Evolutionary conservation across 192 early-diverging fungal genomes (phyloP), one percentile per base, ranked within the genome.

Genomic region (Chytriomyces sp.): DNA sequence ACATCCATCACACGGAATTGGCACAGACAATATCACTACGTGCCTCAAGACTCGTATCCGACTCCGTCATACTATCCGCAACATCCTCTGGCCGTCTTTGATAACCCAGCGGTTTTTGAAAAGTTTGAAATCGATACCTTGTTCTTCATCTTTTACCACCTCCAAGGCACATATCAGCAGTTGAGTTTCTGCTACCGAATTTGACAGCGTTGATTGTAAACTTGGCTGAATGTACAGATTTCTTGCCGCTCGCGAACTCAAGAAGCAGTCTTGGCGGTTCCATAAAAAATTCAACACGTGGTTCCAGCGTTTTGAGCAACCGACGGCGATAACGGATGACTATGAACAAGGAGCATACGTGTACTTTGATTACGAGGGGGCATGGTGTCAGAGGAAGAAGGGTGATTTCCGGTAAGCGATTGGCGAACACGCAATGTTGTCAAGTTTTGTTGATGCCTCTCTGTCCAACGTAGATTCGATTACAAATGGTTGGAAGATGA

Each of bases 241-340:
- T 74, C 77, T 98, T 65, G 97, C 97, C 19, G 96, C 95, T 22
- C 84, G 92, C 52, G 97, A 99, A 80, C 83, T 99, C 54, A 98
- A 98, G 76, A 90, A 93, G 72, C 96, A 97, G 66, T 93, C 91
- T 28, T 99, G 97, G 97, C 86, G 97, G 55, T 99, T 97, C 81
- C 97, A 99, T 78, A 99, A 96, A 85, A 94, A 97, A 85, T 97
- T 94, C 70, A 79, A 91, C 58, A 98, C 97, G 52, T 99, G 97
- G 97, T 99, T 99, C 83, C 97, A 99, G 80, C 89, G 97, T 19
- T 94, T 92, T 75, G 94, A 98, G 71, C 95, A 99, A 81, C 97
- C 97, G 44, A 92, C 91, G 77, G 88, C 88, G 12, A 96, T 97
- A 55, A 99, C 93, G 19, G 95, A 97, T 70, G 93, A 96, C 72